These are phyloP conservation scores for Podospora pseudopauciseta DNA, from an alignment of 495 filamentous ascomycete species.

Conservation along the genomic window DNA sequence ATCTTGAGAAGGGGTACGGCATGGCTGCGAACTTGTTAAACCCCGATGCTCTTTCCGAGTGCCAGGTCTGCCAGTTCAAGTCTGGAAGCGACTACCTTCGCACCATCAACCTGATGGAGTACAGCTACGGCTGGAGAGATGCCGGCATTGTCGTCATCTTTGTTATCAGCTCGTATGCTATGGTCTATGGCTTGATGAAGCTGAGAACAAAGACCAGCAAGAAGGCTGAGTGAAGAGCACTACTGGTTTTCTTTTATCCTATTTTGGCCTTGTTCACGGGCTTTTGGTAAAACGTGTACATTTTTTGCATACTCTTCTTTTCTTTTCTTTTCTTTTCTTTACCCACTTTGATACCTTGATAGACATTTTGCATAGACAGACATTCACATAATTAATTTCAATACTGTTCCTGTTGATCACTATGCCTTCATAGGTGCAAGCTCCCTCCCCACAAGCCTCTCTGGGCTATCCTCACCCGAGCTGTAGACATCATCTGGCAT, in stretches of 20 bases:
- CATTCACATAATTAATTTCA: neutral
- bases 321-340: neutral
- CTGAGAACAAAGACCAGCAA: conserved; percentile 31
- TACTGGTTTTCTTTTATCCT: too few species aligned
- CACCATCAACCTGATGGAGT: conserved; percentile 32
- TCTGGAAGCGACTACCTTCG: conserved; percentile 54
- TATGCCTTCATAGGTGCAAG: neutral
- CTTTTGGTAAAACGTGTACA: neutral
- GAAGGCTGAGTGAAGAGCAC: conserved; percentile 26
- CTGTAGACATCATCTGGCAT: conserved; percentile 19
- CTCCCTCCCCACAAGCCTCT: conserved; percentile 22
- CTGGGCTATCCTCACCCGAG: conserved; percentile 25
- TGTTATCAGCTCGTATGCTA: conserved; percentile 29
- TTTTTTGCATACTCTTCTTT: neutral
- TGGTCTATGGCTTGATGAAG: conserved; percentile 34
- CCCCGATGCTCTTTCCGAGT: conserved; percentile 42
- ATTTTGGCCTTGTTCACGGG: too few species aligned
- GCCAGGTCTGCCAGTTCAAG: conserved; percentile 60
- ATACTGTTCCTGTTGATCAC: neutral
- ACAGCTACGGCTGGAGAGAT: conserved; percentile 58
- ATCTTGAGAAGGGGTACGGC: conserved; percentile 28
- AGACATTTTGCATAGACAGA: neutral
- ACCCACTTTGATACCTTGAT: neutral
- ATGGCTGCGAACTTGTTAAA: conserved; percentile 35
- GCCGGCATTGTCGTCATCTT: conserved; percentile 48